Percentiles rank a stretch among this genome's conserved stretches.
phyloP scores from a whole-genome alignment of 75 land plant species.

The Ceratopteris richardii region DNA sequence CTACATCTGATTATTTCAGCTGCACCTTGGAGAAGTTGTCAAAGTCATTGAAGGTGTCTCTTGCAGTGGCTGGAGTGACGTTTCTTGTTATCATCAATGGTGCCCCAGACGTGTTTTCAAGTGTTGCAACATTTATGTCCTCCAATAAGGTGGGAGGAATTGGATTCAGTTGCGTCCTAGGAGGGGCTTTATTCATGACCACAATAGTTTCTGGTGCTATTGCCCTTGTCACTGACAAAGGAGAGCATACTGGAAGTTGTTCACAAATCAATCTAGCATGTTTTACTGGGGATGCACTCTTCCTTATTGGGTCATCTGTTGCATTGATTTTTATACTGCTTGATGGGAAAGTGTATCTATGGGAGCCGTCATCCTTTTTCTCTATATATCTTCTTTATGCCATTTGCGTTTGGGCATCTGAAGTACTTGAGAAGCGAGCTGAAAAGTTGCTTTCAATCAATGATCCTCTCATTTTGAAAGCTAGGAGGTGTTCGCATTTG shows the following conservation, averaged over 20 bases:
- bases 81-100: constrained; percentile 66
- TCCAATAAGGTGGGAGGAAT: constrained; percentile 21
- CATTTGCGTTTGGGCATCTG: constrained; percentile 15
- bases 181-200: constrained; percentile 58
- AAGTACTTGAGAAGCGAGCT: not conserved
- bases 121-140: constrained; percentile 40
- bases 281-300: constrained; percentile 51
- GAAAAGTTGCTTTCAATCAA: not conserved
- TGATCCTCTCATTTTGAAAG: too few relatives aligned
- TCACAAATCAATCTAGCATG: constrained; percentile 22
- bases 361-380: constrained; percentile 41
- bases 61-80: constrained; percentile 55
- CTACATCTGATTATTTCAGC: constrained; percentile 54
- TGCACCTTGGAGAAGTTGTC: constrained; percentile 45
- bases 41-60: constrained; percentile 34
- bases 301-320: constrained; percentile 35
- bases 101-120: constrained; percentile 54
- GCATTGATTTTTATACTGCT: constrained; percentile 32
- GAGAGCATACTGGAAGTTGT: not conserved
- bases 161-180: constrained; percentile 49
- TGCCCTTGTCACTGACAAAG: constrained; percentile 7
- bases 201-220: constrained; percentile 43
- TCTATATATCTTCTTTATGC: constrained; percentile 53
- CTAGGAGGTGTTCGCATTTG: too few relatives aligned
- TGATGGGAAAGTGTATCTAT: constrained; percentile 38